phyloP scores from a whole-genome alignment of 2,329 filamentous ascomycete genomes.

The Tolypocladium amazonense region DNA sequence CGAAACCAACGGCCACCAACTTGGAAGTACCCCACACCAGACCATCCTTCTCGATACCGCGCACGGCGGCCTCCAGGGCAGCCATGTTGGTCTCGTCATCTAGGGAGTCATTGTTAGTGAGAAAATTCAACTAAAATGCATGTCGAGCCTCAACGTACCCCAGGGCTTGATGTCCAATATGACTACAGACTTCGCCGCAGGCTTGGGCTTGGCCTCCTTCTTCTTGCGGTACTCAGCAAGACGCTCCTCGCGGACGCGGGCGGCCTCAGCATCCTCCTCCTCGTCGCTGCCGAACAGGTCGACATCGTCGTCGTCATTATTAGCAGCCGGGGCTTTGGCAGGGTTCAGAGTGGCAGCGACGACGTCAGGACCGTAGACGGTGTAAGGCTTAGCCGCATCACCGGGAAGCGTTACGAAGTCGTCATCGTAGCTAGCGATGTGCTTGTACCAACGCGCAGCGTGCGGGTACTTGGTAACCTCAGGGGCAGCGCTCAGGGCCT shows the following conservation, averaged over 20 bases:
- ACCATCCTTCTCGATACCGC: slow-evolving; percentile 80
- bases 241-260: slow-evolving; percentile 74
- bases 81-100: slow-evolving; percentile 93
- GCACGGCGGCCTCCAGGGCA: slow-evolving; percentile 69
- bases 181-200: slow-evolving; percentile 88
- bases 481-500: slow-evolving; percentile 69
- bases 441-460: slow-evolving; percentile 97
- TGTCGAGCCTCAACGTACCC: slow-evolving; percentile 53
- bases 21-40: slow-evolving; percentile 92
- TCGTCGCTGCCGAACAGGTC: slow-evolving; percentile 92
- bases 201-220: slow-evolving; percentile 90
- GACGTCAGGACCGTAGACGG: slow-evolving; percentile 81
- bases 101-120: slow-evolving; percentile 14
- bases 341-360: slow-evolving; percentile 72
- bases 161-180: slow-evolving; percentile 97
- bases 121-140: background rate
- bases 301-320: slow-evolving; percentile 71
- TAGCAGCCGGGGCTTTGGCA: slow-evolving; percentile 65
- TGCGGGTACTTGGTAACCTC: slow-evolving; percentile 82
- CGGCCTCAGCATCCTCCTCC: slow-evolving; percentile 86
- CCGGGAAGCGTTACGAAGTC: slow-evolving; percentile 88
- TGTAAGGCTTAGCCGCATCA: slow-evolving; percentile 81
- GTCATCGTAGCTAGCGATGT: slow-evolving; percentile 84
- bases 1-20: slow-evolving; percentile 84
- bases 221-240: slow-evolving; percentile 92